A percentile compares a stretch with the other conserved stretches of the same genome.
phyloP scores from a whole-genome alignment of 1,139 yeast species.

The Hansenula sp. region DNA sequence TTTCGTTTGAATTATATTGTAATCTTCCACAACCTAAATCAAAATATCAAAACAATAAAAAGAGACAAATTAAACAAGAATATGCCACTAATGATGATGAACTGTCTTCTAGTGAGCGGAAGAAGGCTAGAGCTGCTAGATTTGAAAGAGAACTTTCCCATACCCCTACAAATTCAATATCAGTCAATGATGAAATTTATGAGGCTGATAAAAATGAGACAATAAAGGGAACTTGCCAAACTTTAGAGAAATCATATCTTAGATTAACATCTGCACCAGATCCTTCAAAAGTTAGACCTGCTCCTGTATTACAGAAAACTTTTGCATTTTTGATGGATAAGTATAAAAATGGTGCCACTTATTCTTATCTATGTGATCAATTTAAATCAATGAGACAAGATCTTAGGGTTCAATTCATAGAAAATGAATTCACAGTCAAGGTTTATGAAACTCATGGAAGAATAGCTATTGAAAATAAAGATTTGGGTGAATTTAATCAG shows the following conservation, averaged over 20 bases:
- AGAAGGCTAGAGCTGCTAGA: slow-evolving; percentile 45
- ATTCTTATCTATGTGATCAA: slow-evolving; percentile 82
- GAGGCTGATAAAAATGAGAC: slow-evolving; percentile 28
- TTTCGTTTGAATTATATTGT: slow-evolving; percentile 16
- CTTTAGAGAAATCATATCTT: slow-evolving; percentile 71
- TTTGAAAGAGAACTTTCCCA: slow-evolving; percentile 38
- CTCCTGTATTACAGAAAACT: slow-evolving; percentile 53
- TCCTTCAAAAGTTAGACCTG: slow-evolving; percentile 79
- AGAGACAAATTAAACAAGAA: slow-evolving; percentile 7
- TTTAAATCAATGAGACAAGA: slow-evolving; percentile 91
- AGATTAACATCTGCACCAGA: slow-evolving; percentile 91
- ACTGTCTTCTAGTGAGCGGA: slow-evolving; percentile 33
- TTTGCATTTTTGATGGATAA: slow-evolving; percentile 50
- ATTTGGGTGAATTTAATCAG: slow-evolving; percentile 92
- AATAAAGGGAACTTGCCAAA: slow-evolving; percentile 62
- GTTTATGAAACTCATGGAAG: slow-evolving; percentile 88
- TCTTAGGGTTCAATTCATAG: slow-evolving; percentile 85
- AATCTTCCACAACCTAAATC: slow-evolving; percentile 11
- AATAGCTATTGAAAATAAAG: slow-evolving; percentile 77
- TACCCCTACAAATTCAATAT: slow-evolving; percentile 11
- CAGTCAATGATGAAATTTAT: slow-evolving; percentile 4
- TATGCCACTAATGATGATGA: slow-evolving; percentile 7
- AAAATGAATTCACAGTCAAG: slow-evolving; percentile 66
- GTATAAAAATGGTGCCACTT: slow-evolving; percentile 49
- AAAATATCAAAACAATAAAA: slow-evolving; percentile 8